phyloP scores from a whole-genome alignment of 2,329 filamentous ascomycete species.

The Anisogramma anomala region DNA sequence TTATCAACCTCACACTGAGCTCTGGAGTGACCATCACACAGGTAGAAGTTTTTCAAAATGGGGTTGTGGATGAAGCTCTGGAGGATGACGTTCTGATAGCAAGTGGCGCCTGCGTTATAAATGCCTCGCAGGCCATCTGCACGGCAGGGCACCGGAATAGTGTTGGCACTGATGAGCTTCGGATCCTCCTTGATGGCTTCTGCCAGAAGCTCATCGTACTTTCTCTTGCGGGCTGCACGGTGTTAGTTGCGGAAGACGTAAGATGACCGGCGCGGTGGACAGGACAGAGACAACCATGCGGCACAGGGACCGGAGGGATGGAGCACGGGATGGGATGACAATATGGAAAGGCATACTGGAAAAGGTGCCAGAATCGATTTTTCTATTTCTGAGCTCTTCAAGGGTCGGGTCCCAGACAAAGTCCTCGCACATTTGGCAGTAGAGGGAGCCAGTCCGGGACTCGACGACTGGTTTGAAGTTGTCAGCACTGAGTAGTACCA shows the following conservation, averaged over 20 bases:
- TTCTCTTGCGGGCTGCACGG: constrained; percentile 54
- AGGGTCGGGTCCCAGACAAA: constrained; percentile 73
- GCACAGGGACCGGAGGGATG: neutral
- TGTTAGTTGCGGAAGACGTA: constrained; percentile 7
- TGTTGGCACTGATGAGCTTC: constrained; percentile 66
- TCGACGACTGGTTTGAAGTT: constrained; percentile 53
- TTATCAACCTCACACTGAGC: constrained; percentile 55
- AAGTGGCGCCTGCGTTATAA: constrained; percentile 97
- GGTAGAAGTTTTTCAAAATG: constrained; percentile 79
- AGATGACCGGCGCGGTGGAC: neutral
- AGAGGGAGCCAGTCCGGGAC: constrained; percentile 61
- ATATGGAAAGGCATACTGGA: constrained; percentile 37
- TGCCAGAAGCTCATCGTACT: constrained; percentile 58
- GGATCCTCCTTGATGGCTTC: constrained; percentile 60
- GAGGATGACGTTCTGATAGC: constrained; percentile 93
- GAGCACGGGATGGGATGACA: neutral
- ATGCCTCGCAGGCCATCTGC: constrained; percentile 82
- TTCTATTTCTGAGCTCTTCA: constrained; percentile 61
- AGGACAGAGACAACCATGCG: neutral
- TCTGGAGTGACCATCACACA: constrained; percentile 77
- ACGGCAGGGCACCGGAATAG: constrained; percentile 67
- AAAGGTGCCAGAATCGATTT: constrained; percentile 55
- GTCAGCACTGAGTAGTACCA: constrained; percentile 18
- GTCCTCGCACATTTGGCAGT: constrained; percentile 73
- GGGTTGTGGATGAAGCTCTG: constrained; percentile 93